Base-by-base conservation (phyloP, 495 filamentous ascomycete species). In the Penicillium ucsense region DNA sequence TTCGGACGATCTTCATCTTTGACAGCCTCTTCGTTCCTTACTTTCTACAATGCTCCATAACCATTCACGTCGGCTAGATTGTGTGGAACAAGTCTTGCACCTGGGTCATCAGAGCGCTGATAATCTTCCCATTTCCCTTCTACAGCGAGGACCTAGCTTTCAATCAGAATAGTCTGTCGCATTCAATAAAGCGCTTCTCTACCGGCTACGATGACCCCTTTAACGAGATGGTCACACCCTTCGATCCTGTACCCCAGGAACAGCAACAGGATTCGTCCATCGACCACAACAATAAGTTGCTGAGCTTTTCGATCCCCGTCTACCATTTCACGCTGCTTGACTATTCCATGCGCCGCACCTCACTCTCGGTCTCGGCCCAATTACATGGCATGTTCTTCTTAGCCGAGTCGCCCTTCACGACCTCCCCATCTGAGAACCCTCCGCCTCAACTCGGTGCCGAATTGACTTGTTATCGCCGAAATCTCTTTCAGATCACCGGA, bases 341-440 rank as follows among this genome's bases (percentile, higher is more conserved):
- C 54, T 85, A 79, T 70, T 74, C 78, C 51, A 72, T 79, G 62
- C 74, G 79, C 44, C 64, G 78, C 57, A 68, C 74, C 5, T 72
- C 71, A 5, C 61, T 88, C 27, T 75, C 77, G 32, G 80, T 94
- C 60, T 79, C 83, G 6, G 88, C 88, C 38, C 89, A 94, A 64
- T 68, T 95, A 31, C 87, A 92, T 59, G 89, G 89, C 69, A 94
- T 94, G 88, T 95, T 95, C 70, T 94, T 92, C 57, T 78, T 95
- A 5, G 89, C 89, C 42, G 89, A 95, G 68, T 69, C 89, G 51
- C 84, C 87, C 9, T 79, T 77, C 64, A 79, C 86, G 28, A 75
- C 77, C 35, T 72, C 77, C 31, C 77, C 75, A 46, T 81, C 87
- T 51, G 79, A 81, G 40, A 75, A 77, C 42, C 68, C 76, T 35